A percentile compares a stretch with the other conserved stretches of the same genome.
Conservation (phyloP, 495 filamentous ascomycete species). For the Friedmanniomyces simplex region DNA sequence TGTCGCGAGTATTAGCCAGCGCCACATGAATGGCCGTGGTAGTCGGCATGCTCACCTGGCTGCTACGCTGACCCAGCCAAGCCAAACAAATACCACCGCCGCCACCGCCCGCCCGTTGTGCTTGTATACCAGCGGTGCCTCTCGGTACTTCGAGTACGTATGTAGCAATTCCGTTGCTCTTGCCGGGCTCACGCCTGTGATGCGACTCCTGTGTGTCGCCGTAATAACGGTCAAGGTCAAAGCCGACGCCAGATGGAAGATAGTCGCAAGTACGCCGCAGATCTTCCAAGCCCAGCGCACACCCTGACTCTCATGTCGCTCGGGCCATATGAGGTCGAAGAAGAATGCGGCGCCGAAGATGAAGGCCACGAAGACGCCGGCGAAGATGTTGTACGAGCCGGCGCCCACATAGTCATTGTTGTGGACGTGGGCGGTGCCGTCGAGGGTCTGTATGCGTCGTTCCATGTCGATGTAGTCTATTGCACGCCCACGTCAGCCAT, state of each 20-base stretch:
- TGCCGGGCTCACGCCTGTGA: slow-evolving; percentile 26
- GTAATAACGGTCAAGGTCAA: slow-evolving; percentile 38
- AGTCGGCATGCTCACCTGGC: slow-evolving; percentile 8
- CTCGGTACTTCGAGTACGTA: slow-evolving; percentile 25
- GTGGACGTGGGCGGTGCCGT: slow-evolving; percentile 27
- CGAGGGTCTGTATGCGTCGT: slow-evolving; percentile 30
- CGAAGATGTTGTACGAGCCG: slow-evolving; percentile 43
- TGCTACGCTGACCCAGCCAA: slow-evolving; percentile 23
- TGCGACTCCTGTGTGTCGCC: slow-evolving; percentile 28
- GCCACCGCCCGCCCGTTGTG: slow-evolving; percentile 34
- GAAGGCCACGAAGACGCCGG: slow-evolving; percentile 42
- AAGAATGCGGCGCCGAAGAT: slow-evolving; percentile 46
- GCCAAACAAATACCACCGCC: slow-evolving; percentile 35
- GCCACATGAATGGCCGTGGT: slow-evolving; percentile 14
- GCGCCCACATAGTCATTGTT: slow-evolving; percentile 42
- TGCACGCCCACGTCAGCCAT: neutral
- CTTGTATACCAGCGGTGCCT: slow-evolving; percentile 29
- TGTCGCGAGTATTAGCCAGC: neutral
- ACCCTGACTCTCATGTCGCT: slow-evolving; percentile 34
- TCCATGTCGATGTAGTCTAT: slow-evolving; percentile 42
- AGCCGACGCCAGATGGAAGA: slow-evolving; percentile 35
- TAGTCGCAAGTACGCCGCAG: slow-evolving; percentile 33
- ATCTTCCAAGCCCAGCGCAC: slow-evolving; percentile 41
- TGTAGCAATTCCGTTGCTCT: slow-evolving; percentile 14
- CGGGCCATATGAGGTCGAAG: slow-evolving; percentile 46